Conservation (phyloP, 176 grass and related monocot species). For the Puccinellia tenuiflora region DNA sequence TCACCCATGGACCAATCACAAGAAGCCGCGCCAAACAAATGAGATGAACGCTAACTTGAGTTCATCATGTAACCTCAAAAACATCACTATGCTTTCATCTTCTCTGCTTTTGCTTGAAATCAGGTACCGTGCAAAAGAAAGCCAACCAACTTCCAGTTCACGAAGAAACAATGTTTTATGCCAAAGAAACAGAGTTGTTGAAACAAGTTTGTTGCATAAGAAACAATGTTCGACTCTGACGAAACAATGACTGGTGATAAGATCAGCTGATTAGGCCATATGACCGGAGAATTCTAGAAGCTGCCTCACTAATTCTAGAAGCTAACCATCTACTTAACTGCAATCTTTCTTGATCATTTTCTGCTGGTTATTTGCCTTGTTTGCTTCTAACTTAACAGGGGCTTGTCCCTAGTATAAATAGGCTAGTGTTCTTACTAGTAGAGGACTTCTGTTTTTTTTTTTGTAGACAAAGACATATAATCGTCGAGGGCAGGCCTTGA, state of each 20-base stretch:
- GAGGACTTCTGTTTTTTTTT: background rate
- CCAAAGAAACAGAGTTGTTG: background rate
- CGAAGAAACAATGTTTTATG: background rate
- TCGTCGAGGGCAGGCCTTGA: no score
- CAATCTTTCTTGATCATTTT: background rate
- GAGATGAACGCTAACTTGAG: background rate
- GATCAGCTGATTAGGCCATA: no score
- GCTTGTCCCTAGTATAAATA: background rate
- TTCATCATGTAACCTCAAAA: background rate
- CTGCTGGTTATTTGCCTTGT: background rate
- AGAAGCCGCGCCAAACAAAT: background rate
- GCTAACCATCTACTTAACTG: background rate
- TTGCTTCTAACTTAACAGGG: background rate
- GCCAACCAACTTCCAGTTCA: background rate
- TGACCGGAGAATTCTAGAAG: no score
- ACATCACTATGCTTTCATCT: background rate
- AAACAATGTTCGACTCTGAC: no score
- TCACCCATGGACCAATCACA: background rate
- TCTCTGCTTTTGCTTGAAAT: background rate
- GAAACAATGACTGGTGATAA: no score
- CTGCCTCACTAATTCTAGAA: background rate
- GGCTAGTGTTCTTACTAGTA: background rate
- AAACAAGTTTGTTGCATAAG: background rate
- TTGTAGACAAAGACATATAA: background rate
- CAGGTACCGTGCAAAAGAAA: background rate